Percentiles rank a stretch among this genome's conserved stretches.
phyloP scores from a whole-genome alignment of 768 basidiomycete species.

The Astraeus odoratus region DNA sequence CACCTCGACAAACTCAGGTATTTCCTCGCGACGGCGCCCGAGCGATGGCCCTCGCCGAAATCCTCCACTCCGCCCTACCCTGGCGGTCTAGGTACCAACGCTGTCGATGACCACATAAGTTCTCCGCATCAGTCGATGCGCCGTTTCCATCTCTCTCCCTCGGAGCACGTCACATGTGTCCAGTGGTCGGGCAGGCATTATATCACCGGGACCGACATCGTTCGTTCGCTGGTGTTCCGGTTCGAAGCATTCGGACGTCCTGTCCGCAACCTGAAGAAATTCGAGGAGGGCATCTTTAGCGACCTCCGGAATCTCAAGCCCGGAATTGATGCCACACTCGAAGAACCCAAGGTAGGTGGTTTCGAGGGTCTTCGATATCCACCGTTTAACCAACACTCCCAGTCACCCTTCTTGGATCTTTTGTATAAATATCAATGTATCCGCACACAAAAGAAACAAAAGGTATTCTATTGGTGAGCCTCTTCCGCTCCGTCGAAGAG shows the following conservation, averaged over 20 bases:
- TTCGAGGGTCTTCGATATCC: neutral
- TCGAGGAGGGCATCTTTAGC: conserved; percentile 93
- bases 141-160: conserved; percentile 80
- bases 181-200: conserved; percentile 89
- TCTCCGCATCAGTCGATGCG: conserved; percentile 75
- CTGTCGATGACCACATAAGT: conserved; percentile 33
- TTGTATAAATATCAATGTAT: conserved; percentile 97
- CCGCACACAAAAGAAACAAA: conserved; percentile 97
- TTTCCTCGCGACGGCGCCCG: conserved; percentile 82
- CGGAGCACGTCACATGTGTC: conserved; percentile 86
- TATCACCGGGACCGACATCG: conserved; percentile 96
- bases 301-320: conserved; percentile 93
- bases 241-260: conserved; percentile 91
- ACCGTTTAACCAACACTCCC: conserved; percentile 3
- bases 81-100: conserved; percentile 10
- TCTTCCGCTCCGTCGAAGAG: neutral
- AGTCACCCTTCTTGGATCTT: conserved; percentile 91
- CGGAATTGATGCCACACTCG: conserved; percentile 84
- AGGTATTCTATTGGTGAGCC: conserved; percentile 94
- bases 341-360: conserved; percentile 84
- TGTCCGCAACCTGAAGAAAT: conserved; percentile 91
- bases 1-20: conserved; percentile 80
- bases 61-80: conserved; percentile 22
- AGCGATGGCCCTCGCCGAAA: conserved; percentile 49
- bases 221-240: conserved; percentile 88